Conservation (phyloP, 2,329 filamentous ascomycete species). For the Ascochyta clinopodiicola region DNA sequence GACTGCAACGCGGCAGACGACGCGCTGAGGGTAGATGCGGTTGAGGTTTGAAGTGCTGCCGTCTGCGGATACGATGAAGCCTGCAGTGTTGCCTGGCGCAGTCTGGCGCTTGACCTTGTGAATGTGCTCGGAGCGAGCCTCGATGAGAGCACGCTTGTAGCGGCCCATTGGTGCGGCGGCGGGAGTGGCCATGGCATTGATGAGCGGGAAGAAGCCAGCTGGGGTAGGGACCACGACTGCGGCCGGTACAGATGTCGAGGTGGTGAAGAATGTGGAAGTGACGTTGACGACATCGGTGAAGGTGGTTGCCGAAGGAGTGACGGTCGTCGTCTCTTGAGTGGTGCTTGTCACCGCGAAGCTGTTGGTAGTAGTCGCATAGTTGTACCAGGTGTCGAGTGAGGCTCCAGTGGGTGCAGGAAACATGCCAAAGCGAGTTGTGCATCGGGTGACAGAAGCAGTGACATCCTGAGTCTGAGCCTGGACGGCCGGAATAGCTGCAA, state of each 20-base stretch:
- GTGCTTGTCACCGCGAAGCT: conserved; percentile 19
- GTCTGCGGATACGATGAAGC: conserved; percentile 23
- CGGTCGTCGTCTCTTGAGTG: conserved; percentile 21
- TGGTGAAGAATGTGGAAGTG: conserved; percentile 21
- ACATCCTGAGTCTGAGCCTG: conserved; percentile 17
- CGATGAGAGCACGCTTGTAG: conserved; percentile 26
- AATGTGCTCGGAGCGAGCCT: conserved; percentile 10
- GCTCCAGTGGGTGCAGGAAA: conserved; percentile 20
- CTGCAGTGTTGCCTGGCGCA: conserved; percentile 19
- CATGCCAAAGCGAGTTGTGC: conserved; percentile 23
- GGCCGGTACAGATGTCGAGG: conserved; percentile 19
- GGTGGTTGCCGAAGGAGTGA: conserved; percentile 30
- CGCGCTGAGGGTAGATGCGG: conserved; percentile 19
- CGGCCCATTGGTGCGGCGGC: conserved; percentile 20
- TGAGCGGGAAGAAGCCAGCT: conserved; percentile 26
- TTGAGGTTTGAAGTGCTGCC: conserved; percentile 20
- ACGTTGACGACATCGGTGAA: conserved; percentile 27
- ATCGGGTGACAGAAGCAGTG: conserved; percentile 19
- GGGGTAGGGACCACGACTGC: conserved; percentile 22
- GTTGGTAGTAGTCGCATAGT: conserved; percentile 18
- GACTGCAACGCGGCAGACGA: conserved; percentile 23
- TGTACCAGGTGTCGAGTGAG: conserved; percentile 19
- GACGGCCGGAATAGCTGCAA: conserved; percentile 26
- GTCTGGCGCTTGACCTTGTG: conserved; percentile 29
- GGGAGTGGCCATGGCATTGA: conserved; percentile 5